phyloP scores from a whole-genome alignment of 768 basidiomycete species.

The Leccinum fibrillosum region DNA sequence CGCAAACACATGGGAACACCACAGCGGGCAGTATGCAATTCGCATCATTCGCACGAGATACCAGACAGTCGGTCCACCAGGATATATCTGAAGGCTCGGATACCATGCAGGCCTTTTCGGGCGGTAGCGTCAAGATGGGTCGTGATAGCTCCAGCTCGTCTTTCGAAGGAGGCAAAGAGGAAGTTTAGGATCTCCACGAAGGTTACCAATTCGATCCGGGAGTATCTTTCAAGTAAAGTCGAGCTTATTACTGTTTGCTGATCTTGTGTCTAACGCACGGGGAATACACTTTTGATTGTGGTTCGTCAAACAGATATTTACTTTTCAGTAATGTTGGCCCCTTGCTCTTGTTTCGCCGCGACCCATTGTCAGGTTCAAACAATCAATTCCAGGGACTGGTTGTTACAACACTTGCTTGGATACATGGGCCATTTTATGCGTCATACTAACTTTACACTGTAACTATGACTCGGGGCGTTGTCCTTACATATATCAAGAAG shows the following conservation, averaged over 20 bases:
- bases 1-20: constrained; percentile 1
- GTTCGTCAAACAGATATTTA: not conserved
- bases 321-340: too few relatives aligned
- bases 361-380: too few relatives aligned
- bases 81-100: constrained; percentile 7
- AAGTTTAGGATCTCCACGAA: not conserved
- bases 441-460: too few relatives aligned
- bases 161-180: constrained; percentile 11
- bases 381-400: too few relatives aligned
- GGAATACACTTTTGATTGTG: not conserved
- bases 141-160: constrained; percentile 8
- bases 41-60: not conserved
- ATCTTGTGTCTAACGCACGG: not conserved
- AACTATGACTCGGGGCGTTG: not conserved
- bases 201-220: not conserved
- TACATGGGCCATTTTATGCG: too few relatives aligned
- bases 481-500: too few relatives aligned
- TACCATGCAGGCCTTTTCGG: constrained; percentile 5
- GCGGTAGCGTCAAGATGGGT: constrained; percentile 1
- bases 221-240: not conserved
- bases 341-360: too few relatives aligned
- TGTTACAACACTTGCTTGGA: too few relatives aligned
- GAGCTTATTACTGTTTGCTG: not conserved
- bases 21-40: constrained; percentile 10
- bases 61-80: not conserved